phyloP scores from a whole-genome alignment of 352 stramenopile species.

The Pythium brachiatum region DNA sequence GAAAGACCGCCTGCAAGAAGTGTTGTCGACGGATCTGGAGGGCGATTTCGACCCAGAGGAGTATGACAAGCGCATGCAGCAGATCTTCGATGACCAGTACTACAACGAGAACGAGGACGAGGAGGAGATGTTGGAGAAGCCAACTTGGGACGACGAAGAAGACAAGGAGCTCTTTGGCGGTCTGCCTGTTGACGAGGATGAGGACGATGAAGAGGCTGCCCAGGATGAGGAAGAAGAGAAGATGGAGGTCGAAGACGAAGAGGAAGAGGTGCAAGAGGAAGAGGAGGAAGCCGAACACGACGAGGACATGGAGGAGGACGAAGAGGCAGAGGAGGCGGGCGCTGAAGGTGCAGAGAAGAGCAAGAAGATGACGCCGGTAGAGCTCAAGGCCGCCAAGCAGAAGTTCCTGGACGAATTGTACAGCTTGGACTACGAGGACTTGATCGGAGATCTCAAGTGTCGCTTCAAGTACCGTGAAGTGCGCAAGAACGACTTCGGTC shows the following conservation, averaged over 20 bases:
- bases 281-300: conserved; percentile 15
- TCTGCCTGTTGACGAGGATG: conserved; percentile 58
- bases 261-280: conserved; percentile 27
- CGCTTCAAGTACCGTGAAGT: conserved; percentile 98
- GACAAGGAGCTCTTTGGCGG: conserved; percentile 84
- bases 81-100: conserved; percentile 98
- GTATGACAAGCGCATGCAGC: conserved; percentile 96
- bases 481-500: conserved; percentile 93
- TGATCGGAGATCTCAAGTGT: conserved; percentile 96
- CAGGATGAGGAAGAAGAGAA: conserved; percentile 27
- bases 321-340: conserved; percentile 23
- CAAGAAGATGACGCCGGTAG: conserved; percentile 50
- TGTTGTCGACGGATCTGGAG: conserved; percentile 77
- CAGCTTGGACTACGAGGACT: conserved; percentile 98
- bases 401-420: conserved; percentile 97
- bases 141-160: conserved; percentile 77
- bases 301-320: conserved; percentile 32
- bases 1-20: conserved; percentile 42
- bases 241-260: conserved; percentile 35
- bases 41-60: conserved; percentile 96
- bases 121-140: conserved; percentile 66
- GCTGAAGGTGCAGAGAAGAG: conserved; percentile 36
- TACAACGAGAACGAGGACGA: conserved; percentile 89
- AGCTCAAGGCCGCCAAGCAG: conserved; percentile 83
- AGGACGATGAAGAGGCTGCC: conserved; percentile 50